These are phyloP conservation scores for Mortierella sp. DNA, from an alignment of 371 early-diverging fungal species.

Conservation along the genomic window DNA sequence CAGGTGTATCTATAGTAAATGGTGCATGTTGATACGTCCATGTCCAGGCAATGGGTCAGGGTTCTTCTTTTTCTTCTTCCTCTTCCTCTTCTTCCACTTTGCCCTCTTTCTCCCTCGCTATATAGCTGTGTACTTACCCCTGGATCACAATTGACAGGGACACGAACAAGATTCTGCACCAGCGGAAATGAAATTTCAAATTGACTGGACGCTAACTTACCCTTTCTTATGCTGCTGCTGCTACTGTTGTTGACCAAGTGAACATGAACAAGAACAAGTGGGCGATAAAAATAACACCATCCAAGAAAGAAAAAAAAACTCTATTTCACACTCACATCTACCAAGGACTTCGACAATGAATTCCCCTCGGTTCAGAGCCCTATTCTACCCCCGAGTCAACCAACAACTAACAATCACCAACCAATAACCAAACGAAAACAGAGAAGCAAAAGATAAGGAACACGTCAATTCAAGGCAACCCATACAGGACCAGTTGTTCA, in stretches of 20 bases:
- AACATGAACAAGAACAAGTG: neutral
- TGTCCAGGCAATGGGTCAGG: too few species aligned
- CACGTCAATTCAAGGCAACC: neutral
- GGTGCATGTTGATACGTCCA: too few species aligned
- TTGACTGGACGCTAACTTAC: neutral
- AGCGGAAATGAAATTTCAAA: conserved; percentile 9
- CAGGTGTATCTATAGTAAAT: too few species aligned
- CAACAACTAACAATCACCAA: neutral
- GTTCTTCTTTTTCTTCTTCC: neutral
- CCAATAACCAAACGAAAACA: neutral
- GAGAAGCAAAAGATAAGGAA: neutral
- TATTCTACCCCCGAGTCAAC: neutral
- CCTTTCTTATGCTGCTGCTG: neutral
- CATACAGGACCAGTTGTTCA: neutral
- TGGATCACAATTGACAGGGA: neutral
- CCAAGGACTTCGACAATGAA: neutral
- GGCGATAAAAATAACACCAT: neutral
- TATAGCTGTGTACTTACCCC: neutral
- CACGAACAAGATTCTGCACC: conserved; percentile 8
- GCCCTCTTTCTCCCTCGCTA: neutral
- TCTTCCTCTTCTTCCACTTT: neutral
- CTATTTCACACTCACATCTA: neutral
- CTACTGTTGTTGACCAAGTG: neutral
- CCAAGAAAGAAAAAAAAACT: neutral
- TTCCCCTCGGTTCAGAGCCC: neutral